Base-by-base conservation (phyloP, 768 basidiomycete species). In the Artomyces pyxidatus region DNA sequence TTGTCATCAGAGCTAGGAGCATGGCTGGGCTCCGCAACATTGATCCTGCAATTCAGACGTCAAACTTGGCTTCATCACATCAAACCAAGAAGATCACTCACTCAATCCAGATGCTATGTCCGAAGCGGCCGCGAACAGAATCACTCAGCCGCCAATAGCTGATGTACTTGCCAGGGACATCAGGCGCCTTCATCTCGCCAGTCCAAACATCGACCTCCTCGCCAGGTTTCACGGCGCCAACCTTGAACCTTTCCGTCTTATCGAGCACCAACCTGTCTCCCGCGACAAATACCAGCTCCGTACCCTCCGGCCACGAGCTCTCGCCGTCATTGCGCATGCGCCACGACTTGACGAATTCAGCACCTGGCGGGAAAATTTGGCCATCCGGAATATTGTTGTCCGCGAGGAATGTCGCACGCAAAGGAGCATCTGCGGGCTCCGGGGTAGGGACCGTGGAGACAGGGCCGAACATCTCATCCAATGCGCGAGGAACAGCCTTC, bases 281-380 rank as follows among this genome's bases (percentile, higher is more conserved):
- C 8, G 80, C 85, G 39, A 85, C 78, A 57, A 81, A 90, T 9
- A 76, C 73, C 16, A 92, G 64, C 58, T 80, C 73, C 0, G 88
- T 88, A 11, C 68, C 65, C 23, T 75, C 71, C 1, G 85, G 85
- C 88, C 88, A 92, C 17, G 79, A 72, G 5, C 62, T 47, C 12
- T 57, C 59, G 14, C 88, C 82, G 55, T 75, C 75, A 58, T 93
- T 93, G 26, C 71, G 53, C 71, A 91, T 74, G 48, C 73, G 71
- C 89, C 89, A 93, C 19, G 79, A 80, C 65, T 91, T 92, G 48
- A 89, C 76, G 58, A 92, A 93, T 61, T 87, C 86, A 0, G 86
- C 87, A 28, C 89, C 89, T 6, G 87, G 81, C 26, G 87, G 86
- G 60, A 91, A 85, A 42, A 75, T 58, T 21, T 88, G 85, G 1